These are phyloP conservation scores for Boletus sp. DNA, from an alignment of 768 basidiomycete genomes.

Conservation along the genomic window DNA sequence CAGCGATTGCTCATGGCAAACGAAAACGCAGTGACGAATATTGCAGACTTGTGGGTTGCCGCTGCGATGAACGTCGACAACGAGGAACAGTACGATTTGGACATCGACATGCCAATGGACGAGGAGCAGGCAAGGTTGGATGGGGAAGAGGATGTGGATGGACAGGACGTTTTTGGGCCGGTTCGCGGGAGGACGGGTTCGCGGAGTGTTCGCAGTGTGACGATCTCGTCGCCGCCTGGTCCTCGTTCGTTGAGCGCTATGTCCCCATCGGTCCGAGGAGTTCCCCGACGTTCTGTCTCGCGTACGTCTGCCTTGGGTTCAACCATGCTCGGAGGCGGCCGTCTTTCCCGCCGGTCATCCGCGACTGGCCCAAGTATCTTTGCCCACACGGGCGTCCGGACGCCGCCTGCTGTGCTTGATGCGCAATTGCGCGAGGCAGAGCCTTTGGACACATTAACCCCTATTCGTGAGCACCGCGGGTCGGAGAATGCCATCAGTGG, in stretches of 20 bases:
- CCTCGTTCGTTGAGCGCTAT: constrained; percentile 25
- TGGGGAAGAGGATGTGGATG: constrained; percentile 43
- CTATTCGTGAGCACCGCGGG: constrained; percentile 51
- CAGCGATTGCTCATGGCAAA: constrained; percentile 89
- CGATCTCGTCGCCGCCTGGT: constrained; percentile 22
- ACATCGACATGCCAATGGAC: constrained; percentile 25
- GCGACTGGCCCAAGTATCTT: constrained; percentile 73
- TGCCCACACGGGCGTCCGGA: constrained; percentile 76
- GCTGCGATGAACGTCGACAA: constrained; percentile 95
- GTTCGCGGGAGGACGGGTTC: constrained; percentile 18
- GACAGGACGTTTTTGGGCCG: constrained; percentile 28
- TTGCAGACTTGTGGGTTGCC: constrained; percentile 97
- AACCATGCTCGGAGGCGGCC: constrained; percentile 33
- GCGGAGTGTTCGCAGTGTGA: constrained; percentile 16
- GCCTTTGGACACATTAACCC: constrained; percentile 40
- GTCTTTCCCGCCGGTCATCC: constrained; percentile 50
- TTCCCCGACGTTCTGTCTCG: constrained; percentile 34
- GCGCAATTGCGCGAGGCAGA: constrained; percentile 57
- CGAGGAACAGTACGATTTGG: constrained; percentile 69
- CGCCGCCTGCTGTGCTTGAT: constrained; percentile 73
- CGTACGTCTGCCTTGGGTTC: constrained; percentile 31
- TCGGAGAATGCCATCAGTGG: constrained; percentile 24
- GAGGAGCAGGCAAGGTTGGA: constrained; percentile 35
- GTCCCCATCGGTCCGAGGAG: constrained; percentile 26
- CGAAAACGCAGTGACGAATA: constrained; percentile 90